A percentile compares a stretch with the other conserved stretches of the same genome.
Evolutionary conservation across 2,329 filamentous ascomycete species (phyloP).

Genomic region (Penicillium janthinellum): DNA sequence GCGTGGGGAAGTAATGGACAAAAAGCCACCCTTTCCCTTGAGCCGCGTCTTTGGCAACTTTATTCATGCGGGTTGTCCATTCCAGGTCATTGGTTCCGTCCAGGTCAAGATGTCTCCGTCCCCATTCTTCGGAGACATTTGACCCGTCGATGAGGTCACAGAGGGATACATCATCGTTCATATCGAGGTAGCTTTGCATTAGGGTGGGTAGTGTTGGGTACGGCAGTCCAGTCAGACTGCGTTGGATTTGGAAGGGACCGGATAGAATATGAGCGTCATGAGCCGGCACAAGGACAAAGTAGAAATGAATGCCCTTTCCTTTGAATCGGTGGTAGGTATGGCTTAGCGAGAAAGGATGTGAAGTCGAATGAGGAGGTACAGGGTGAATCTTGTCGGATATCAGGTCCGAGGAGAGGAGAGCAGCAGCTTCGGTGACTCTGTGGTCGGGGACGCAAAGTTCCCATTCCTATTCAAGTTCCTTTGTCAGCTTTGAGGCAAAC

Average conservation of each 20-base stretch:
- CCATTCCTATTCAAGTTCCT: slow-evolving; percentile 25
- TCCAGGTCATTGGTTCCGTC: slow-evolving; percentile 31
- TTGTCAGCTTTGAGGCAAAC: neutral
- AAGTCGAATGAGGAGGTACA: slow-evolving; percentile 25
- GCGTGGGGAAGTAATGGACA: slow-evolving; percentile 27
- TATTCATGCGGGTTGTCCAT: slow-evolving; percentile 31
- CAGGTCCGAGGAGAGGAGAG: slow-evolving; percentile 26
- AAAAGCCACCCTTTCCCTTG: slow-evolving; percentile 29
- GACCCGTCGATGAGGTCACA: slow-evolving; percentile 34
- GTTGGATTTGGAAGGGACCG: slow-evolving; percentile 28
- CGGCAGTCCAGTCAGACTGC: slow-evolving; percentile 31
- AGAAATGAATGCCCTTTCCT: slow-evolving; percentile 30
- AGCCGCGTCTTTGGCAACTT: slow-evolving; percentile 22
- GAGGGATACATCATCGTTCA: slow-evolving; percentile 28
- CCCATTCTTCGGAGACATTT: slow-evolving; percentile 35
- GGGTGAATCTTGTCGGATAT: slow-evolving; percentile 22
- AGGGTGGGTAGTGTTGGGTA: slow-evolving; percentile 32
- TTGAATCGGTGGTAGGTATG: slow-evolving; percentile 34
- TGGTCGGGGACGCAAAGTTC: slow-evolving; percentile 31
- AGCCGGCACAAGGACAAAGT: slow-evolving; percentile 31
- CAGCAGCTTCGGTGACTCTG: slow-evolving; percentile 25
- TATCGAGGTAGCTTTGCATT: slow-evolving; percentile 34
- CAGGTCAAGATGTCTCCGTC: slow-evolving; percentile 27
- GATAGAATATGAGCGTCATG: slow-evolving; percentile 29
- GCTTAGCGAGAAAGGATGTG: slow-evolving; percentile 28